Base-by-base conservation (phyloP, 805 yeast genomes). In the Soucietia sequanensis region DNA sequence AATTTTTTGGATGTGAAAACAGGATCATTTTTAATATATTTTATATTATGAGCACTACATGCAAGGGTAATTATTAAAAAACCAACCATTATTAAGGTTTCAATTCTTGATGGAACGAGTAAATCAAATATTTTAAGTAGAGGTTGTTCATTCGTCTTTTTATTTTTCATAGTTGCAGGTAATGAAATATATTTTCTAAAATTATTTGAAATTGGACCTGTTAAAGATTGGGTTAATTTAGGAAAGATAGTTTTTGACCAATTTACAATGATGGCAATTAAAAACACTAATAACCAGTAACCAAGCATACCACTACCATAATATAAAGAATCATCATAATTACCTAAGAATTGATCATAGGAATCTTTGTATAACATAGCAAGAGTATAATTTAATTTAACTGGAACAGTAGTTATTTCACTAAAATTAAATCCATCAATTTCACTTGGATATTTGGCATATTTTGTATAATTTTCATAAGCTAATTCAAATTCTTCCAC, bases 71-170 rank as follows among this genome's bases (percentile, higher is more conserved):
- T 14, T 2, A 40, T 29, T n/a, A 55, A 25, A 25, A 50, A 60
- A 0, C 48, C 50, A 12, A 43, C 23, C 10, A 62, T 27, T n/a
- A 60, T 48, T 5, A 64, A 12, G 2, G 68, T 38, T 39, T 67
- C 72, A 4, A 60, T 31, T 34, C 72, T 52, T 0, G 70, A 49
- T 2, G 72, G 72, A 9, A 63, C 51, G 30, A 64, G 43, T 20
- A 39, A 44, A 13, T 53, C 52, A 10, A 59, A 45, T 6, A 58
- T 33, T 8, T 30, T 31, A 9, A 42, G 39, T 14, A 47, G 26
- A 2, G 52, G 41, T 28, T 43, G 40, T 35, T 51, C 57, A n/a
- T 44, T 38, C 9, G 58, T 47, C 30, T 44, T 50, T 8, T 41
- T 44, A 19, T 38, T 47, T 12, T 55, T 52, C 11, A 27, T 19